A percentile compares a stretch with the other conserved stretches of the same genome.
These are phyloP conservation scores for Lachnellula arida DNA, from an alignment of 2,329 filamentous ascomycete genomes.

Conservation along the genomic window DNA sequence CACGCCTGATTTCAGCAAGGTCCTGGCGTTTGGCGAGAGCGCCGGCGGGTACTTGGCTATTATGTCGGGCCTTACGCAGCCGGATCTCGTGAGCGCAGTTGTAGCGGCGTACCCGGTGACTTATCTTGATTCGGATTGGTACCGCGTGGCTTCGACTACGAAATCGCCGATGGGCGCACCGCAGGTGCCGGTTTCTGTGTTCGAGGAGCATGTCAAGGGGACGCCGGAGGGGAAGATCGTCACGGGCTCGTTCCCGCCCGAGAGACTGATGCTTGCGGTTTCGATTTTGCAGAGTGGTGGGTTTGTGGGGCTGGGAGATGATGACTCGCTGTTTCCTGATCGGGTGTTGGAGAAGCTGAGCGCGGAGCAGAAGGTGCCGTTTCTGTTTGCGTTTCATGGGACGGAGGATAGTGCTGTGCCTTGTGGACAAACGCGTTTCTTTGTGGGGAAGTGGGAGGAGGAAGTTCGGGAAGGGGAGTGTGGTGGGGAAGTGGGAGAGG, in stretches of 20 bases:
- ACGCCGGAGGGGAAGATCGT: constrained; percentile 13
- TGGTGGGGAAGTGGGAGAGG: not conserved
- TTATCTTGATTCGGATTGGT: constrained; percentile 12
- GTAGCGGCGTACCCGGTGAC: constrained; percentile 21
- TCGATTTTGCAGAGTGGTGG: constrained; percentile 13
- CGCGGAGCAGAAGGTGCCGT: constrained; percentile 10
- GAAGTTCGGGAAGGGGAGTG: constrained; percentile 14
- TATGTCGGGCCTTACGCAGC: constrained; percentile 12
- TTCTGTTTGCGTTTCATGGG: constrained; percentile 17
- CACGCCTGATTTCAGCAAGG: constrained; percentile 15
- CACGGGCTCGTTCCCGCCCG: constrained; percentile 11
- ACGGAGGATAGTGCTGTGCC: constrained; percentile 20
- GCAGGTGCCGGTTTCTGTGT: constrained; percentile 7
- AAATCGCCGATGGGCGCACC: constrained; percentile 16
- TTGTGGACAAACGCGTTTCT: constrained; percentile 7
- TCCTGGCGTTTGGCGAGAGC: constrained; percentile 17
- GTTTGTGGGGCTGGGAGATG: constrained; percentile 12
- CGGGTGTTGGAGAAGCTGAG: constrained; percentile 14
- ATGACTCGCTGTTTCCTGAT: constrained; percentile 9
- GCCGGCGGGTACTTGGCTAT: constrained; percentile 21
- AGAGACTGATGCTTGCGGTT: constrained; percentile 12
- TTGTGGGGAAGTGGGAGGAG: constrained; percentile 11
- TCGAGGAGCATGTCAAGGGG: constrained; percentile 11
- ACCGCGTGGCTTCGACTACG: not conserved
- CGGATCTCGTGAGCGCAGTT: constrained; percentile 16